Percentiles rank a stretch among this genome's conserved stretches.
Evolutionary conservation across 306 rosid genomes (phyloP).

Genomic region (Fragaria vesca): DNA sequence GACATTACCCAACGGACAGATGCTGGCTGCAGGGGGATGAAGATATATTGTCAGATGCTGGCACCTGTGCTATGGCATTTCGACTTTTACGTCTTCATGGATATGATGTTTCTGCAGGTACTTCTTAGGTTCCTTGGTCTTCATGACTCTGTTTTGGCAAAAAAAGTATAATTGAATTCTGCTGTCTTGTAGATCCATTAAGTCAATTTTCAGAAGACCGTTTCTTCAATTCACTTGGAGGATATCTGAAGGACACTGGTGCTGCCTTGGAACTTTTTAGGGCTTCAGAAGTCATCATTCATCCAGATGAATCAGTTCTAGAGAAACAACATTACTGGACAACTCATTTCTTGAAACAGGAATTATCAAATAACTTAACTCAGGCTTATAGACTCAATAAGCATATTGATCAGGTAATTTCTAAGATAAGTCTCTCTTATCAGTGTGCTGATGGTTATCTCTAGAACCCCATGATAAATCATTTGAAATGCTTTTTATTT

Average conservation of each 20-base stretch:
- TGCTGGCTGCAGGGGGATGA: conserved; percentile 63
- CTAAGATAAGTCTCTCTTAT: conserved; percentile 2
- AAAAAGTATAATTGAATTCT: conserved; percentile 4
- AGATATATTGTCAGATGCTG: conserved; percentile 59
- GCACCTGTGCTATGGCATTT: conserved; percentile 80
- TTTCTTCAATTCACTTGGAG: conserved; percentile 63
- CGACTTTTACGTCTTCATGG: conserved; percentile 60
- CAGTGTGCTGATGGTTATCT: background rate
- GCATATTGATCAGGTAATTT: conserved; percentile 55
- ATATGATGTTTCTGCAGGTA: conserved; percentile 73
- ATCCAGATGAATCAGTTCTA: conserved; percentile 62
- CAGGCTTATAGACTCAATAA: conserved; percentile 27
- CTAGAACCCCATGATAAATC: conserved; percentile 1
- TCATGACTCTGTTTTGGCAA: conserved; percentile 8
- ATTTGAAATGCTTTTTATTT: conserved; percentile 18
- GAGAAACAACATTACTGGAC: conserved; percentile 56
- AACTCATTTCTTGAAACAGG: conserved; percentile 48
- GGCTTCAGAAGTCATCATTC: conserved; percentile 65
- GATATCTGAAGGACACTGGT: conserved; percentile 60
- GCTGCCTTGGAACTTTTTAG: conserved; percentile 60
- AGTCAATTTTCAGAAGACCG: conserved; percentile 55
- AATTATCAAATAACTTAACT: conserved; percentile 20
- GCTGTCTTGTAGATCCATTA: conserved; percentile 56
- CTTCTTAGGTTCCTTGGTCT: conserved; percentile 22
- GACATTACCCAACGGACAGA: conserved; percentile 37